Conservation (phyloP, 148 eudicot species). For the Oxyria digyna region DNA sequence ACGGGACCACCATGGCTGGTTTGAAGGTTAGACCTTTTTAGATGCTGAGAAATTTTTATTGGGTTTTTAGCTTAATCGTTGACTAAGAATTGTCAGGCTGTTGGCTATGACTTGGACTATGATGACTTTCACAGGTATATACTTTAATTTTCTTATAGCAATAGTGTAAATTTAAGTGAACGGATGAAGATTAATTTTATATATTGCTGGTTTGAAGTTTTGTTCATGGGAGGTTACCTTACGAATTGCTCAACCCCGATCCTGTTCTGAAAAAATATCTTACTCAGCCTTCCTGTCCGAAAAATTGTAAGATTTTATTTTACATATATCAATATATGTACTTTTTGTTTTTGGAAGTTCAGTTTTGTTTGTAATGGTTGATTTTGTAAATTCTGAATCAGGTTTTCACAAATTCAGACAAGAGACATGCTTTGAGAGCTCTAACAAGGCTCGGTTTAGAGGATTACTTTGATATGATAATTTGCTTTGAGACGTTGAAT, state of each 20-base stretch:
- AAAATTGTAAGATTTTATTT: slow-evolving; percentile 54
- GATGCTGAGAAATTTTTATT: background rate
- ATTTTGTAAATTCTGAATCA: slow-evolving; percentile 12
- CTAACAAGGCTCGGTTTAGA: slow-evolving; percentile 70
- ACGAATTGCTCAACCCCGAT: slow-evolving; percentile 68
- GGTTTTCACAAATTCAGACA: slow-evolving; percentile 75
- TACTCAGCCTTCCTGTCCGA: slow-evolving; percentile 64
- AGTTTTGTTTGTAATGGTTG: background rate
- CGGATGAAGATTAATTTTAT: background rate
- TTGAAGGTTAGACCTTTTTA: slow-evolving; percentile 40
- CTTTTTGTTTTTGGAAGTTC: background rate
- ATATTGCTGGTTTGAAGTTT: slow-evolving; percentile 25
- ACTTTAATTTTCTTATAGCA: too few species aligned
- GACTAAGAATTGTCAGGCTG: slow-evolving; percentile 40
- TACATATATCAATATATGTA: background rate
- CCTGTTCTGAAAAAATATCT: slow-evolving; percentile 48
- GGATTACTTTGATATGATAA: slow-evolving; percentile 69
- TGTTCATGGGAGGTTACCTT: slow-evolving; percentile 91
- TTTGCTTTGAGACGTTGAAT: slow-evolving; percentile 83
- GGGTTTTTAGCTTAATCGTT: background rate
- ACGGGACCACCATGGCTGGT: slow-evolving; percentile 97
- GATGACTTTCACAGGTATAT: slow-evolving; percentile 79
- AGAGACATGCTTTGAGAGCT: slow-evolving; percentile 48
- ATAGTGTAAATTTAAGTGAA: too few species aligned
- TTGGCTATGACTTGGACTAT: slow-evolving; percentile 77